A percentile compares a stretch with the other conserved stretches of the same genome.
Conservation (phyloP, 768 basidiomycete species). For the Arthromyces matolae region DNA sequence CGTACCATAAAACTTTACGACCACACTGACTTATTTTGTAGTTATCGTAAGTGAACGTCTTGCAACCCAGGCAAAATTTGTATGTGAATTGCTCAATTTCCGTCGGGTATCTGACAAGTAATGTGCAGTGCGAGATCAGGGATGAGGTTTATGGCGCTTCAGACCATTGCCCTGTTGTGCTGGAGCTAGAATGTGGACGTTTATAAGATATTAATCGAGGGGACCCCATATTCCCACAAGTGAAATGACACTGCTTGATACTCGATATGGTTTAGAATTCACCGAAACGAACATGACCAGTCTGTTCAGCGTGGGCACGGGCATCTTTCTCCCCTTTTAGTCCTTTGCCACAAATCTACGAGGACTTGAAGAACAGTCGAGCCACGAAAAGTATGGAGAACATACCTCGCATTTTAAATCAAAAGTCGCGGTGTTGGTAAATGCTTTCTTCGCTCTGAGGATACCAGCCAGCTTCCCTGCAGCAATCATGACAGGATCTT, state of each 20-base stretch:
- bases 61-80: slow-evolving; percentile 57
- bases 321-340: slow-evolving; percentile 95
- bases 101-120: background rate
- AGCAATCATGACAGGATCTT: slow-evolving; percentile 57
- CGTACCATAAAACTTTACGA: background rate
- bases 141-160: slow-evolving; percentile 84
- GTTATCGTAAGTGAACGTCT: slow-evolving; percentile 77
- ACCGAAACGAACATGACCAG: slow-evolving; percentile 82
- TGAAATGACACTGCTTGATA: background rate
- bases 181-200: slow-evolving; percentile 41
- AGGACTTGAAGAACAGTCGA: background rate
- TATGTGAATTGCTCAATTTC: slow-evolving; percentile 18
- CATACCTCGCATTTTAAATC: slow-evolving; percentile 83
- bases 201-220: background rate
- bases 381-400: slow-evolving; percentile 10
- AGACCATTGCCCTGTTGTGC: slow-evolving; percentile 77
- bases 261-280: slow-evolving; percentile 51
- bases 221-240: background rate
- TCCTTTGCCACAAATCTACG: slow-evolving; percentile 74
- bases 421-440: slow-evolving; percentile 89
- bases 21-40: slow-evolving; percentile 24
- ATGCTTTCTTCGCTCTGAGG: slow-evolving; percentile 75
- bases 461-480: slow-evolving; percentile 69
- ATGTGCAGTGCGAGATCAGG: slow-evolving; percentile 70
- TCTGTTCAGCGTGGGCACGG: slow-evolving; percentile 79